phyloP scores from a whole-genome alignment of 352 stramenopile species.

The Labyrinthula sp. region DNA sequence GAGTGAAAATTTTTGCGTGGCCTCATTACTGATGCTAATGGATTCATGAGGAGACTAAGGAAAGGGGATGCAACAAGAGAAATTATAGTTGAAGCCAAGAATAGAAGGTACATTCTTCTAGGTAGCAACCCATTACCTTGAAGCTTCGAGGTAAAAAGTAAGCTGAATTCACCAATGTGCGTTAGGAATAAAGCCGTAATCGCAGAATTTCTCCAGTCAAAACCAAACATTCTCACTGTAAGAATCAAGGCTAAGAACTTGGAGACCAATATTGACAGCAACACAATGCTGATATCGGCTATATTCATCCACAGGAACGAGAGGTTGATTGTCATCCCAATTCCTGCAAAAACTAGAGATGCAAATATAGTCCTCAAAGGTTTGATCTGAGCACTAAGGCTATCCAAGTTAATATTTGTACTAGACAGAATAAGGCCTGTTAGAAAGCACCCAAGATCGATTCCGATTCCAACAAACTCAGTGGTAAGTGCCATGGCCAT shows the following conservation, averaged over 20 bases:
- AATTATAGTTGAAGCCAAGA: constrained; percentile 27
- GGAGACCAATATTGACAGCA: constrained; percentile 25
- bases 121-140: constrained; percentile 29
- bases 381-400: constrained; percentile 2
- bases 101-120: constrained; percentile 20
- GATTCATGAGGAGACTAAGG: too few species aligned
- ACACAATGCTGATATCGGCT: constrained; percentile 8
- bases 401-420: constrained; percentile 8
- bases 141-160: constrained; percentile 30
- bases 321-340: constrained; percentile 32
- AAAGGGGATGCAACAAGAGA: constrained; percentile 25
- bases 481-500: constrained; percentile 34
- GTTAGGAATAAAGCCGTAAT: constrained; percentile 18
- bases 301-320: constrained; percentile 26
- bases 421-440: constrained; percentile 33
- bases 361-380: constrained; percentile 27
- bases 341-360: constrained; percentile 29
- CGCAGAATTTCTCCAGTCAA: constrained; percentile 14
- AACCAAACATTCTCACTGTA: constrained; percentile 22
- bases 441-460: constrained; percentile 35
- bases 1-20: too few species aligned
- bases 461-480: constrained; percentile 32
- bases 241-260: constrained; percentile 24
- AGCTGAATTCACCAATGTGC: constrained; percentile 27
- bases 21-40: too few species aligned